Base-by-base conservation (phyloP, 148 eudicot genomes). In the Gaultheria prostrata region DNA sequence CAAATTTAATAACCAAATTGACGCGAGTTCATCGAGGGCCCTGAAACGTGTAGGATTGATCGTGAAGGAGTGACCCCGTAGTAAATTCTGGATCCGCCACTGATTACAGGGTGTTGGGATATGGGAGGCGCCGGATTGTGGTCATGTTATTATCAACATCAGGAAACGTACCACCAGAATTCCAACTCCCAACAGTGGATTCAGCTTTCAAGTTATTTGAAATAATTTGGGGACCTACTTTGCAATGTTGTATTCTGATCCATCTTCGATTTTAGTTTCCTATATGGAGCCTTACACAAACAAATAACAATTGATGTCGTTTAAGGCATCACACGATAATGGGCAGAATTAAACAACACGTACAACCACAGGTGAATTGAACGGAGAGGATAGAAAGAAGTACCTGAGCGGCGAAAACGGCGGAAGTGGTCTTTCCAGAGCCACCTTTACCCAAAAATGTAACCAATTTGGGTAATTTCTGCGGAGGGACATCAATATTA, bases 381-480 rank as follows among this genome's bases (percentile, higher is more conserved):
- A n/a, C 0, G 6, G 33, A 18, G n/a, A n/a, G 35, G 21, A 56
- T 12, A 24, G 32, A 18, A 4, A 59, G 20, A 17, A 6, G 24
- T 80, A 95, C 98, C 98, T 95, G 97, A 63, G 98, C 98, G 48
- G 98, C 98, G 82, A 95, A 91, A 74, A 95, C 87, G 77, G 98
- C 91, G 10, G 98, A 87, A 72, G 95, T 93, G 72, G 98, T 95
- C 84, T 94, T 95, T 49, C 98, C 98, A 70, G 98, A 94, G 33
- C 98, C 98, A 17, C 98, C 98, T 92, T 95, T 95, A 7, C 98
- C 98, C 56, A 95, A 78, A 86, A 95, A 94, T 20, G 98, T 95
- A 1, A 95, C 88, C 85, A 95, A 89, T 81, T 89, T 94, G 5
- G 98, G 88, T 39, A 85, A 71, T 71, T 86, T 88, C 49, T 56